These are phyloP conservation scores for Dendrocalamus sinicus DNA, from an alignment of 176 grass and related monocot species.

Conservation along the genomic window DNA sequence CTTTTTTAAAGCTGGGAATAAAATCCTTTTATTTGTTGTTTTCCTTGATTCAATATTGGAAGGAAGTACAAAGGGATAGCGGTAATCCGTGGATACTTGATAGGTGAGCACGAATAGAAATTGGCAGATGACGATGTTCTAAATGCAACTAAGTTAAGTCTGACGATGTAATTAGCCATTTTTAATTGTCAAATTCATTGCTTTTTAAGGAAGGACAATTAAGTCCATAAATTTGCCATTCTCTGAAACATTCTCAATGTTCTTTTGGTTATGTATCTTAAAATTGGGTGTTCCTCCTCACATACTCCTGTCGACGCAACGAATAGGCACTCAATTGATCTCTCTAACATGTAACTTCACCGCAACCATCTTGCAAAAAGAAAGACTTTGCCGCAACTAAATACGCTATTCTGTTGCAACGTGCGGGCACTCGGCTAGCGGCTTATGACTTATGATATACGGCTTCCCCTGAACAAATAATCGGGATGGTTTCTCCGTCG, in stretches of 20 bases:
- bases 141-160: constrained; percentile 80
- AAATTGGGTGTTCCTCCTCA: not conserved
- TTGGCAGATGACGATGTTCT: constrained; percentile 82
- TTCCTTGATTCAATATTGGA: not conserved
- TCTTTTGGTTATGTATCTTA: not conserved
- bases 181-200: constrained; percentile 1
- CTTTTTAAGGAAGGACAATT: not conserved
- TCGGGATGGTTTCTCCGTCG: too few relatives aligned
- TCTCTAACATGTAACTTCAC: too few relatives aligned
- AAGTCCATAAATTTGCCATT: not conserved
- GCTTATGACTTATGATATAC: too few relatives aligned
- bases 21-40: too few relatives aligned
- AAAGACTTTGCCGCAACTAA: too few relatives aligned
- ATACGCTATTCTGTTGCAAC: too few relatives aligned
- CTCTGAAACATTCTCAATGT: not conserved
- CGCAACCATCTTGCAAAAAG: too few relatives aligned
- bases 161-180: not conserved
- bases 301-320: constrained; percentile 64
- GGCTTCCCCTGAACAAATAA: too few relatives aligned
- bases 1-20: too few relatives aligned
- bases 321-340: too few relatives aligned
- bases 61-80: not conserved
- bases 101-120: constrained; percentile 97
- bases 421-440: too few relatives aligned
- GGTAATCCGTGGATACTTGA: constrained; percentile 23